Evolutionary conservation across 129 eudicot species (phyloP).

Genomic region (Artemisia tridentata): DNA sequence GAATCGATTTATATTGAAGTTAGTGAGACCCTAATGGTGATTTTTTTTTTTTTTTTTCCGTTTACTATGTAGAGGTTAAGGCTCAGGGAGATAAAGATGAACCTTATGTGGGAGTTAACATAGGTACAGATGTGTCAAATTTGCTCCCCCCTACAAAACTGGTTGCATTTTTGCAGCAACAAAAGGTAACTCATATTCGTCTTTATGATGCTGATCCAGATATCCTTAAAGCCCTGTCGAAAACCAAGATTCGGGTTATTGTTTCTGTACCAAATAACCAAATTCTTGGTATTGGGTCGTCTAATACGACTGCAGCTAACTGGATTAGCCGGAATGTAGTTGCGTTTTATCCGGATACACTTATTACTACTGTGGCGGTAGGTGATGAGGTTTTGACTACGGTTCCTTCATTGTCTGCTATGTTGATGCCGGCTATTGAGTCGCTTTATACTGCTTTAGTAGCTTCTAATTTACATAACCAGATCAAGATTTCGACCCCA

Average conservation of each 20-base stretch:
- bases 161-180: slow-evolving; percentile 64
- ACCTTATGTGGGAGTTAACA: slow-evolving; percentile 91
- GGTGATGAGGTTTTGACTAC: slow-evolving; percentile 88
- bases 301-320: slow-evolving; percentile 85
- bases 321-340: slow-evolving; percentile 84
- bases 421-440: slow-evolving; percentile 85
- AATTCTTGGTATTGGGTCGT: slow-evolving; percentile 78
- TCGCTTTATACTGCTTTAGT: slow-evolving; percentile 82
- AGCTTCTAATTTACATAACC: slow-evolving; percentile 75
- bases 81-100: slow-evolving; percentile 49
- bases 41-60: too few relatives aligned
- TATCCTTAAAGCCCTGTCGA: slow-evolving; percentile 77
- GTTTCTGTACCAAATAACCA: slow-evolving; percentile 87
- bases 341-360: slow-evolving; percentile 68
- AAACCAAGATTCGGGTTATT: slow-evolving; percentile 76
- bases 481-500: slow-evolving; percentile 86
- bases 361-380: slow-evolving; percentile 69
- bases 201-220: slow-evolving; percentile 76
- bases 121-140: slow-evolving; percentile 89
- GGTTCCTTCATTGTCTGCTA: slow-evolving; percentile 55
- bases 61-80: slow-evolving; percentile 46
- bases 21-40: slow-evolving; percentile 19
- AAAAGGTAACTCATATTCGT: slow-evolving; percentile 77
- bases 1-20: too few relatives aligned
- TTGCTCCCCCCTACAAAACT: slow-evolving; percentile 57